Percentiles rank a stretch among this genome's conserved stretches.
Evolutionary conservation across 2,329 filamentous ascomycete species (phyloP).

Genomic region (Sporothrix luriei): DNA sequence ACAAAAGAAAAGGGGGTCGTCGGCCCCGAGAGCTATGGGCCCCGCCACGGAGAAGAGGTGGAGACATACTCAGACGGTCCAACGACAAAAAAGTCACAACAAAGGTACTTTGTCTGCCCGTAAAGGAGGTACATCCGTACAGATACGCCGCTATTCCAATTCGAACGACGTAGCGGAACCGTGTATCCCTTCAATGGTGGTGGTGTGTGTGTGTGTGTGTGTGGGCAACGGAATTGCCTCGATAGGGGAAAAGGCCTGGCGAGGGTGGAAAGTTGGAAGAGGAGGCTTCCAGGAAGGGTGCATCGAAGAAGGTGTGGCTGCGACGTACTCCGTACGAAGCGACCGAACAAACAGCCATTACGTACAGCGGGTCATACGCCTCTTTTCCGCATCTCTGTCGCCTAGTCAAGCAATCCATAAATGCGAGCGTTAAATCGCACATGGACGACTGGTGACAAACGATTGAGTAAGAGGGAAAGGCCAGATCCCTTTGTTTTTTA

Average conservation of each 20-base stretch:
- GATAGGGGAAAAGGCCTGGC: not conserved
- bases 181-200: not conserved
- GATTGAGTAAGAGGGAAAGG: too few species aligned
- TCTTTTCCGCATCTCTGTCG: not conserved
- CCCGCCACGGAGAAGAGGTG: constrained; percentile 5
- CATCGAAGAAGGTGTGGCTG: not conserved
- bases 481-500: too few species aligned
- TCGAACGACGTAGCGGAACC: not conserved
- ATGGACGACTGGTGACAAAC: not conserved
- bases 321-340: too few species aligned
- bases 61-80: not conserved
- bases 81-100: not conserved
- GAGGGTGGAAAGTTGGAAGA: not conserved
- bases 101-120: not conserved
- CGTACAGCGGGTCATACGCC: not conserved
- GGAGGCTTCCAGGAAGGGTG: too few species aligned
- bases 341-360: not conserved
- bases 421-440: not conserved
- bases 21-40: not conserved
- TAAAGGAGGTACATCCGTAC: not conserved
- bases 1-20: not conserved
- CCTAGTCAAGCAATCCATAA: constrained; percentile 1
- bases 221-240: constrained; percentile 1
- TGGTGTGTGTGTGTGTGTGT: not conserved
- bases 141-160: not conserved